A percentile compares a stretch with the other conserved stretches of the same genome.
Evolutionary conservation across 1,139 yeast genomes (phyloP).

Genomic region (Candida sanyaensis): DNA sequence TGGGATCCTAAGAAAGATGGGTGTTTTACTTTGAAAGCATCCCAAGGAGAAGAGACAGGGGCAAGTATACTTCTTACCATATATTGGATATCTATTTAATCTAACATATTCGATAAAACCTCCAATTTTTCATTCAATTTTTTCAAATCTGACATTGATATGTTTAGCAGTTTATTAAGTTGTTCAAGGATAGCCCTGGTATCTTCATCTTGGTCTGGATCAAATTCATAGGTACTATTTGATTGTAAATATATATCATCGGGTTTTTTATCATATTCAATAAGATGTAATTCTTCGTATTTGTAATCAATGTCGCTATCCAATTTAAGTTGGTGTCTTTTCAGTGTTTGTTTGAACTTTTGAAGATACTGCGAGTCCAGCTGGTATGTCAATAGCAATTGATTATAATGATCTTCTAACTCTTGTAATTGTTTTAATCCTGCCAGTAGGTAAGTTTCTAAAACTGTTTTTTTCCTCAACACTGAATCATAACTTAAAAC

Average conservation of each 20-base stretch:
- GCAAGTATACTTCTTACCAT: slow-evolving; percentile 24
- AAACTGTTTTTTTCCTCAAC: slow-evolving; percentile 27
- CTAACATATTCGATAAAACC: slow-evolving; percentile 26
- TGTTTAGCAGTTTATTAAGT: slow-evolving; percentile 20
- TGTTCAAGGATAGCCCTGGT: slow-evolving; percentile 20
- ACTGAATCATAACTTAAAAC: slow-evolving; percentile 36
- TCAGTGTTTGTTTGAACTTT: slow-evolving; percentile 24
- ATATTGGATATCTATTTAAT: slow-evolving; percentile 29
- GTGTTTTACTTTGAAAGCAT: slow-evolving; percentile 24
- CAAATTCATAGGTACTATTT: slow-evolving; percentile 16
- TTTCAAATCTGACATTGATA: slow-evolving; percentile 14
- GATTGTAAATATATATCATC: slow-evolving; percentile 5
- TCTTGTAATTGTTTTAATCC: slow-evolving; percentile 41
- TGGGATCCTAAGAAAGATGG: slow-evolving; percentile 47
- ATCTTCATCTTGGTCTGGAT: slow-evolving; percentile 30
- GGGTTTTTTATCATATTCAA: slow-evolving; percentile 5
- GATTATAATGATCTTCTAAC: slow-evolving; percentile 29
- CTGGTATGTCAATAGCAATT: slow-evolving; percentile 24
- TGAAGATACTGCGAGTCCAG: slow-evolving; percentile 37
- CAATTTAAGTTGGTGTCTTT: slow-evolving; percentile 14
- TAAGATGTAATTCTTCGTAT: slow-evolving; percentile 11
- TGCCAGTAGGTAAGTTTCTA: slow-evolving; percentile 45
- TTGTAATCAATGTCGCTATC: slow-evolving; percentile 13
- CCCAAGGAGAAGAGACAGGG: slow-evolving; percentile 6
- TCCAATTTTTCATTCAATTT: slow-evolving; percentile 31